A percentile compares a stretch with the other conserved stretches of the same genome.
Evolutionary conservation across 2,329 filamentous ascomycete species (phyloP).

Genomic region (Penicillium expansum): DNA sequence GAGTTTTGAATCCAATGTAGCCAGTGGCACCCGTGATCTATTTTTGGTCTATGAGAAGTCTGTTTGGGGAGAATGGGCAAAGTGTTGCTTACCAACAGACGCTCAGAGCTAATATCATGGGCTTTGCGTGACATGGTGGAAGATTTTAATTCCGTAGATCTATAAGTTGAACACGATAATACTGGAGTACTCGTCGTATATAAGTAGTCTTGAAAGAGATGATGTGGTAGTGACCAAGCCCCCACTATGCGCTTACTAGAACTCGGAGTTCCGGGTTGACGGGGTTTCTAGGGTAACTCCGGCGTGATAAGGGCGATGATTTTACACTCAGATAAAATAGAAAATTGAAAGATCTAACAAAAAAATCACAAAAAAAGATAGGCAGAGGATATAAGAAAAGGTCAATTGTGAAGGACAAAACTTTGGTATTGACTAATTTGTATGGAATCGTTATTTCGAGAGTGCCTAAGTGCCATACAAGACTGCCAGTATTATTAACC

Average conservation of each 20-base stretch:
- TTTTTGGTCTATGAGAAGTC: not conserved
- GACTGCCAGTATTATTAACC: too few species aligned
- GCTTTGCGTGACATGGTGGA: not conserved
- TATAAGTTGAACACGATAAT: not conserved
- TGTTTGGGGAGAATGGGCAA: not conserved
- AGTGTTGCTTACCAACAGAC: not conserved
- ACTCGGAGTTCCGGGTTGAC: not conserved
- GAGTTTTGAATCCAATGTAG: not conserved
- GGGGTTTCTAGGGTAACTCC: not conserved
- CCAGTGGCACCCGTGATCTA: slow-evolving; percentile 5
- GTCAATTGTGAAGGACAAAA: too few species aligned
- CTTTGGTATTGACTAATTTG: too few species aligned
- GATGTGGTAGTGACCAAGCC: not conserved
- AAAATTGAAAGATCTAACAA: too few species aligned
- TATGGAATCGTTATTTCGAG: too few species aligned
- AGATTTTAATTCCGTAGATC: not conserved
- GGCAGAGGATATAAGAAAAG: too few species aligned
- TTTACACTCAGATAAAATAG: too few species aligned
- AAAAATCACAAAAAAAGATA: too few species aligned
- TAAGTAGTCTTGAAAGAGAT: not conserved
- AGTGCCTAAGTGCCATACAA: too few species aligned
- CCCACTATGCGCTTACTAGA: not conserved
- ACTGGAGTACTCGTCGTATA: not conserved
- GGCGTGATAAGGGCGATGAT: too few species aligned
- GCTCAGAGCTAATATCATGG: not conserved